phyloP scores from a whole-genome alignment of 345 rosid genomes.

The Salix dunnii region DNA sequence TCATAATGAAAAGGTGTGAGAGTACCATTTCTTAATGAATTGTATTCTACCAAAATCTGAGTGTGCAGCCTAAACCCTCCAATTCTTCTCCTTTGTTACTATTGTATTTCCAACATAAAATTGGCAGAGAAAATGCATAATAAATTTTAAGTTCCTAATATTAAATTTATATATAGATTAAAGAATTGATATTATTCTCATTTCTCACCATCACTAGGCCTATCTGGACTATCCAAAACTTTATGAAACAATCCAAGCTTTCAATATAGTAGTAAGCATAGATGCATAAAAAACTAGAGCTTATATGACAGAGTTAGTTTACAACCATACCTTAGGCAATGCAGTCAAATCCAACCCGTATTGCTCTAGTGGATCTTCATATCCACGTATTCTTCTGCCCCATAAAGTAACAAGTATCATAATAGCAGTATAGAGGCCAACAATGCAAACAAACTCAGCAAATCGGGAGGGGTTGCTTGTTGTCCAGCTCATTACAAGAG shows the following conservation, averaged over 20 bases:
- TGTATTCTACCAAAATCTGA: too few relatives aligned
- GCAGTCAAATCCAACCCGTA: constrained; percentile 75
- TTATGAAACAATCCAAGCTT: background rate
- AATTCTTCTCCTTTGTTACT: too few relatives aligned
- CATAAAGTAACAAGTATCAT: constrained; percentile 65
- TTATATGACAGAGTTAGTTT: background rate
- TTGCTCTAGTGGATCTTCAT: constrained; percentile 63
- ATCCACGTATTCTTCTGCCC: constrained; percentile 80
- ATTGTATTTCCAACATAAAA: too few relatives aligned
- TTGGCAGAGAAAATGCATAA: too few relatives aligned
- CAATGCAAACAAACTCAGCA: constrained; percentile 67
- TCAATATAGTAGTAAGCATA: background rate
- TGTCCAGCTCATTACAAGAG: constrained; percentile 78
- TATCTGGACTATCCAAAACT: background rate
- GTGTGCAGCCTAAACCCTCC: too few relatives aligned
- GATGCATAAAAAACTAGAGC: background rate
- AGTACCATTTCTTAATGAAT: too few relatives aligned
- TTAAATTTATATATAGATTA: too few relatives aligned
- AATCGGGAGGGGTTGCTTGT: constrained; percentile 53
- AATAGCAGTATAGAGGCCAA: constrained; percentile 75
- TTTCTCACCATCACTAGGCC: background rate
- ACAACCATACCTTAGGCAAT: constrained; percentile 46
- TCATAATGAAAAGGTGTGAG: too few relatives aligned
- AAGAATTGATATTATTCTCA: too few relatives aligned
- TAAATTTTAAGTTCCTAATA: too few relatives aligned